These are phyloP conservation scores for Ceratocystis destructans DNA, from an alignment of 2,329 filamentous ascomycete species.

Conservation along the genomic window DNA sequence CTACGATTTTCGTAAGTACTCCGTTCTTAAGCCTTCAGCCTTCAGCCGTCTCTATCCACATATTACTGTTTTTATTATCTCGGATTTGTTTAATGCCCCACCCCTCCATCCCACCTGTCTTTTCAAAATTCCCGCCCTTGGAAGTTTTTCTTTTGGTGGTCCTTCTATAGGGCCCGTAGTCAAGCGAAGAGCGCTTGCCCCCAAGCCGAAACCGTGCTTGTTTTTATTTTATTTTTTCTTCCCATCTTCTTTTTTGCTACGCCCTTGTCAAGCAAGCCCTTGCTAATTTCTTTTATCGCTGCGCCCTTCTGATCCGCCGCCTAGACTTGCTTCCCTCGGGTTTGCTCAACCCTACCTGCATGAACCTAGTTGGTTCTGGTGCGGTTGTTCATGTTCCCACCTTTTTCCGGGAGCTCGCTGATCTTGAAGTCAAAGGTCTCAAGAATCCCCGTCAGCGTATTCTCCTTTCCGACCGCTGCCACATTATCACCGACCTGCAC, in stretches of 20 bases:
- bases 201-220: neutral
- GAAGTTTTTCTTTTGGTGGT: neutral
- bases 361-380: slow-evolving; percentile 61
- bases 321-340: slow-evolving; percentile 36
- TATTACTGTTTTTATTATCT: neutral
- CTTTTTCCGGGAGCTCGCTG: slow-evolving; percentile 27
- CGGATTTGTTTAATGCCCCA: neutral
- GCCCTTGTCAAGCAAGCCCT: neutral
- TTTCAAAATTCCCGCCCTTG: neutral
- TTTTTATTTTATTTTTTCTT: neutral
- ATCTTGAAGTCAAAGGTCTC: slow-evolving; percentile 31
- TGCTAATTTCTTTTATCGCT: neutral
- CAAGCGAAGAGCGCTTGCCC: no score
- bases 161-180: no score
- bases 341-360: slow-evolving; percentile 54
- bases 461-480: slow-evolving; percentile 48
- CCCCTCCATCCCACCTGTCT: neutral
- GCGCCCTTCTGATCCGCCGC: neutral
- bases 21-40: slow-evolving; percentile 43
- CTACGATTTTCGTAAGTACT: slow-evolving; percentile 20
- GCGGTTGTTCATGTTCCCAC: slow-evolving; percentile 48
- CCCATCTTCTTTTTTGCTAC: neutral
- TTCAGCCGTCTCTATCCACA: neutral
- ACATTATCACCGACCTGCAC: slow-evolving; percentile 53
- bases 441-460: slow-evolving; percentile 34